Percentiles rank a stretch among this genome's conserved stretches.
phyloP scores from a whole-genome alignment of 345 rosid species.

The Corchorus capsularis region DNA sequence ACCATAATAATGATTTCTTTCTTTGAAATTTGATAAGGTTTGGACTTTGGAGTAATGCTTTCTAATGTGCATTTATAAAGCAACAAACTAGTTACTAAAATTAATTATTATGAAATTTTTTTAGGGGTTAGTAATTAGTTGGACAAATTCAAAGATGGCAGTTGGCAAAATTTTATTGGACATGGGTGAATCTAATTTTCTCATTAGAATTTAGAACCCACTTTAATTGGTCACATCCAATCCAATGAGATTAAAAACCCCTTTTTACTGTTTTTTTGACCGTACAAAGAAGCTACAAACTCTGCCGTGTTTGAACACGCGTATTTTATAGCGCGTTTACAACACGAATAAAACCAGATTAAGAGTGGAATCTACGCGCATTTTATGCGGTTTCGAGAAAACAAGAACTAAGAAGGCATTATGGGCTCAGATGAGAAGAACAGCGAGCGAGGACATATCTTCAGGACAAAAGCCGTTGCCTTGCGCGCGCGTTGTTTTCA shows the following conservation, averaged over 20 bases:
- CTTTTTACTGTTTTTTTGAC: not conserved
- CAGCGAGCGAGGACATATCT: slow-evolving; percentile 7
- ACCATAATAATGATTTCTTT: no score
- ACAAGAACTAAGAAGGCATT: not conserved
- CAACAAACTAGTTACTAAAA: no score
- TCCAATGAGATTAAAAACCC: not conserved
- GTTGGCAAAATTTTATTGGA: not conserved
- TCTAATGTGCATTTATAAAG: no score
- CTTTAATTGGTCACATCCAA: not conserved
- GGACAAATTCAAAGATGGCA: not conserved
- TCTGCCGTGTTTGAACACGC: not conserved
- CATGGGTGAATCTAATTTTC: not conserved
- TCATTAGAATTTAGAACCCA: not conserved
- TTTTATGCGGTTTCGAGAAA: not conserved
- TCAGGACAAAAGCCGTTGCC: not conserved
- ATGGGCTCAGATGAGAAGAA: not conserved
- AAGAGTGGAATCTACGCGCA: not conserved
- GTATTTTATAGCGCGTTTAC: not conserved
- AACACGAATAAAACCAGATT: not conserved
- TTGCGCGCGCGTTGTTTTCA: not conserved
- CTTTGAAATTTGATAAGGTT: no score
- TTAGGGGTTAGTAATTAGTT: no score
- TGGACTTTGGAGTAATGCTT: no score
- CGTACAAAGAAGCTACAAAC: not conserved
- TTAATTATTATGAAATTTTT: no score